These are phyloP conservation scores for Fusarium hainanense DNA, from an alignment of 2,329 filamentous ascomycete genomes.

Conservation along the genomic window DNA sequence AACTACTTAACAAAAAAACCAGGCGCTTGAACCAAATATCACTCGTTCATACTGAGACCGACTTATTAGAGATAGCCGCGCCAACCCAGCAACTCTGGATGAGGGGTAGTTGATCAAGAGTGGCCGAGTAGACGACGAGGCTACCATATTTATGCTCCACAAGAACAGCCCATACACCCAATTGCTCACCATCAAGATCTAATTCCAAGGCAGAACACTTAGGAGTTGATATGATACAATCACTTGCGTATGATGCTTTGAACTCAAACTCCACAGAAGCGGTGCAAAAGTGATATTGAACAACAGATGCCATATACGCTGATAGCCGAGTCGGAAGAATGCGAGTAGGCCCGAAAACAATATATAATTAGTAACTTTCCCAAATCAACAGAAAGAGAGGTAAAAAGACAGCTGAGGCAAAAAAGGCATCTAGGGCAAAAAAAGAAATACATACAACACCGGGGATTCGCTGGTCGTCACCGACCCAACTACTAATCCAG, in stretches of 20 bases:
- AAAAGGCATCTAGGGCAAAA: not conserved
- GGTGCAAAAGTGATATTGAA: not conserved
- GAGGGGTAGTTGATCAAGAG: not conserved
- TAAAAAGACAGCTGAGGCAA: not conserved
- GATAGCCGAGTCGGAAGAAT: not conserved
- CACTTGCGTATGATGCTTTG: not conserved
- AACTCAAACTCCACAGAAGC: not conserved
- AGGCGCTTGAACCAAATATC: not conserved
- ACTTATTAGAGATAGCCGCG: not conserved
- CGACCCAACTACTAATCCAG: constrained; percentile 35
- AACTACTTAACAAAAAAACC: not conserved
- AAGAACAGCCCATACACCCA: not conserved
- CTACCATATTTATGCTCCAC: not conserved
- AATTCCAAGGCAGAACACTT: not conserved
- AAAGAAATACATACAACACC: constrained; percentile 22
- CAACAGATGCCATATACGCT: not conserved
- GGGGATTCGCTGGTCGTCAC: constrained; percentile 33
- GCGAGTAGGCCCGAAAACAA: not conserved
- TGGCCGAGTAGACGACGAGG: not conserved
- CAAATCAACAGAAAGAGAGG: not conserved
- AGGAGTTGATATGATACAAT: not conserved
- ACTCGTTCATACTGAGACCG: not conserved
- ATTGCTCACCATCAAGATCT: not conserved
- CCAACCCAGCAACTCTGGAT: not conserved
- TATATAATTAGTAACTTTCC: rapidly evolving